phyloP scores from a whole-genome alignment of 2,329 filamentous ascomycete species.

The Ilyonectria robusta region DNA sequence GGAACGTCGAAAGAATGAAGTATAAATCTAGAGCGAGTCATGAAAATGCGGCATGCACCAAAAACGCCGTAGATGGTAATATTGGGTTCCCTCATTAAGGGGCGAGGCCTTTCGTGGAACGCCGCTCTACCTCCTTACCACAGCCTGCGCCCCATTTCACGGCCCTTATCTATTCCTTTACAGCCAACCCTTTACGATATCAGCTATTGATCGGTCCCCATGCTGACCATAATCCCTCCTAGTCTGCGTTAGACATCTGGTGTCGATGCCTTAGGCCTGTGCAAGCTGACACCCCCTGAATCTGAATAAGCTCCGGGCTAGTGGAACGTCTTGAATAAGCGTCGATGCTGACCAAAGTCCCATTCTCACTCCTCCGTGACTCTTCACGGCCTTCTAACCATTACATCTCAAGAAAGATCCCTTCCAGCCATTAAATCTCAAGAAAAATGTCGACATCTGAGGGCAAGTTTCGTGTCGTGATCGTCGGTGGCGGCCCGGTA shows the following conservation, averaged over 20 bases:
- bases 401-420: not conserved
- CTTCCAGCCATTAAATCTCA: too few species aligned
- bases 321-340: too few species aligned
- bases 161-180: not conserved
- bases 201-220: not conserved
- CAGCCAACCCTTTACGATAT: not conserved
- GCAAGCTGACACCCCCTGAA: not conserved
- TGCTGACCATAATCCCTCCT: not conserved
- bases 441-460: not conserved
- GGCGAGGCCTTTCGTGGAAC: too few species aligned
- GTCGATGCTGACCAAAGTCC: not conserved
- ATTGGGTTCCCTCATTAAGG: too few species aligned
- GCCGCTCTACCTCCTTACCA: too few species aligned
- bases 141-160: too few species aligned
- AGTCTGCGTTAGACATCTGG: not conserved
- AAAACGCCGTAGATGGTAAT: too few species aligned
- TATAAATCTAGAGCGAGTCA: too few species aligned
- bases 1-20: too few species aligned
- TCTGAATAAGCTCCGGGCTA: too few species aligned
- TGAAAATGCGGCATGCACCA: too few species aligned
- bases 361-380: not conserved
- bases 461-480: slow-evolving; percentile 35
- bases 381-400: not conserved
- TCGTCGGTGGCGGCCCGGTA: slow-evolving; percentile 46
- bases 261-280: not conserved